Percentiles rank a stretch among this genome's conserved stretches.
These are phyloP conservation scores for Rhodomyrtus tomentosa DNA, from an alignment of 345 rosid genomes.

Conservation along the genomic window DNA sequence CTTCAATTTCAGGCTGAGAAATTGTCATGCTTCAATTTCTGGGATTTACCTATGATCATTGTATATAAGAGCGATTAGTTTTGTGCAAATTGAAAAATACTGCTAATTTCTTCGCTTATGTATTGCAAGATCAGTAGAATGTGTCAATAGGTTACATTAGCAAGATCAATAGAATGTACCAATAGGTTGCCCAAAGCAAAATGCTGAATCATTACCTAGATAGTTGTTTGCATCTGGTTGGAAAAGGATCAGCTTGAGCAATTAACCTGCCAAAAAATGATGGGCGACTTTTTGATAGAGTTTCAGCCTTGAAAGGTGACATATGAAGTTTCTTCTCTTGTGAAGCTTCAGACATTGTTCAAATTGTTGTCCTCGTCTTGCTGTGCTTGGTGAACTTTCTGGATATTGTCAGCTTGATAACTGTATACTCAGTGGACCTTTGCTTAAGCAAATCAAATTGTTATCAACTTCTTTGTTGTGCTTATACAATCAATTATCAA, in stretches of 20 bases:
- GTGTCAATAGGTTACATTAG: too few relatives aligned
- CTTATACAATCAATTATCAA: neutral
- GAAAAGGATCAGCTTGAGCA: neutral
- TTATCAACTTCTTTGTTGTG: neutral
- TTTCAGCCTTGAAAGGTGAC: neutral
- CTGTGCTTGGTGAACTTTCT: neutral
- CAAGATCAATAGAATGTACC: neutral
- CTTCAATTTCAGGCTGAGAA: neutral
- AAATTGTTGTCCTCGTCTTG: neutral
- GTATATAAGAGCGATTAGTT: neutral
- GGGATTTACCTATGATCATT: neutral
- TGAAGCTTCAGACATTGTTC: neutral
- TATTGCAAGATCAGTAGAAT: neutral
- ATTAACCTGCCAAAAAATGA: neutral
- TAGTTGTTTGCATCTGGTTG: neutral
- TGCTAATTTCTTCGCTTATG: neutral
- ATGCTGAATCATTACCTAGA: neutral
- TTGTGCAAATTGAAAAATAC: neutral
- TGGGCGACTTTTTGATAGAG: neutral
- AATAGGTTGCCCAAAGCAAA: neutral
- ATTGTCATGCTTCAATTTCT: neutral
- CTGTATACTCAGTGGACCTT: neutral
- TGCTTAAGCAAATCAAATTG: neutral
- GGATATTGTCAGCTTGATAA: neutral
- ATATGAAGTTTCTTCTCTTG: neutral